phyloP scores from a whole-genome alignment of 2,329 filamentous ascomycete species.

The Phoma sp. region DNA sequence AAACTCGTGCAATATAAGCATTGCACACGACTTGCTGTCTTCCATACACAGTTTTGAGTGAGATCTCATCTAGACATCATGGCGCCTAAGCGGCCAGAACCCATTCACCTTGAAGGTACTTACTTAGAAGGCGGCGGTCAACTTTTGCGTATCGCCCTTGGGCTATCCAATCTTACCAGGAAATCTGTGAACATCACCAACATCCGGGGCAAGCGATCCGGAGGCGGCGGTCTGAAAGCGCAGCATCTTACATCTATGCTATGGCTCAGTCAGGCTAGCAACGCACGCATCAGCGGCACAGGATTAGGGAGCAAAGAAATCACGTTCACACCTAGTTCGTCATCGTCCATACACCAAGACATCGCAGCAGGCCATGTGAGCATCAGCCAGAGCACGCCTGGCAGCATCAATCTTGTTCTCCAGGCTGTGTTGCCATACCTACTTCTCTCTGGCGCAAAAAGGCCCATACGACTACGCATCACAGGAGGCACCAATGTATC shows the following conservation, averaged over 20 bases:
- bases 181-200: slow-evolving; percentile 58
- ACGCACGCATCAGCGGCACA: slow-evolving; percentile 52
- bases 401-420: slow-evolving; percentile 62
- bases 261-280: slow-evolving; percentile 59
- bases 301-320: slow-evolving; percentile 53
- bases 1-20: not conserved
- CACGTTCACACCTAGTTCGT: slow-evolving; percentile 38
- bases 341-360: not conserved
- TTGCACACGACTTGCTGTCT: not conserved
- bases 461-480: slow-evolving; percentile 51
- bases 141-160: slow-evolving; percentile 63
- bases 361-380: slow-evolving; percentile 37
- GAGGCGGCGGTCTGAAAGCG: slow-evolving; percentile 62
- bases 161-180: slow-evolving; percentile 60
- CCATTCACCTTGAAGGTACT: slow-evolving; percentile 57
- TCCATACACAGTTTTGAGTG: too few relatives aligned
- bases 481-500: slow-evolving; percentile 66
- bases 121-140: slow-evolving; percentile 69
- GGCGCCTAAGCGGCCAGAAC: slow-evolving; percentile 6
- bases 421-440: slow-evolving; percentile 67
- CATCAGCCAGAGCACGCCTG: slow-evolving; percentile 52
- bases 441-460: slow-evolving; percentile 48
- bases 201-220: slow-evolving; percentile 61
- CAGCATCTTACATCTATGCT: slow-evolving; percentile 64
- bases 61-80: not conserved